phyloP scores from a whole-genome alignment of 495 filamentous ascomycete genomes.

The Penicillium odoratum region DNA sequence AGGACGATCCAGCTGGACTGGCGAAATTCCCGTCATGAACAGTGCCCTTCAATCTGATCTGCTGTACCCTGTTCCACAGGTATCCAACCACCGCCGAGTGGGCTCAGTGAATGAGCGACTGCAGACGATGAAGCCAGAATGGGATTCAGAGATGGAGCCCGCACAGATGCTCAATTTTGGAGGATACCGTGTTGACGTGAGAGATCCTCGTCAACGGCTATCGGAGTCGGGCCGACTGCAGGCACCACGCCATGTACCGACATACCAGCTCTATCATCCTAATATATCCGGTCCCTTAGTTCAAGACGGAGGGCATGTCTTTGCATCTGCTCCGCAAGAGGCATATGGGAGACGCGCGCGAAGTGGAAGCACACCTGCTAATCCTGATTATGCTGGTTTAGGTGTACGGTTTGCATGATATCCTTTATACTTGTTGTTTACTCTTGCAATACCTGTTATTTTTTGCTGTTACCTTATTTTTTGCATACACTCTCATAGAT shows the following conservation, averaged over 20 bases:
- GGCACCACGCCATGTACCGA: slow-evolving; percentile 19
- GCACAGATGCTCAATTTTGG: slow-evolving; percentile 28
- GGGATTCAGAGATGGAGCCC: slow-evolving; percentile 19
- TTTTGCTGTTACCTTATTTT: background rate
- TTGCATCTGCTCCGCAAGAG: slow-evolving; percentile 22
- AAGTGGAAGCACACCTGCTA: slow-evolving; percentile 59
- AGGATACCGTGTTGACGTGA: slow-evolving; percentile 34
- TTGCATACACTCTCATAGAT: background rate
- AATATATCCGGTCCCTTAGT: slow-evolving; percentile 38
- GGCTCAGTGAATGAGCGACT: slow-evolving; percentile 28
- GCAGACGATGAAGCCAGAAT: slow-evolving; percentile 16
- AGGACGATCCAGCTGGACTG: slow-evolving; percentile 26
- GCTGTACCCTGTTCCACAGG: slow-evolving; percentile 15
- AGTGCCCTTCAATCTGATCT: slow-evolving; percentile 29
- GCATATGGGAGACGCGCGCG: slow-evolving; percentile 26
- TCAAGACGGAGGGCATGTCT: slow-evolving; percentile 23
- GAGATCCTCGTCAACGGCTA: slow-evolving; percentile 29
- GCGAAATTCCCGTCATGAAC: slow-evolving; percentile 9
- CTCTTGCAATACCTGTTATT: background rate
- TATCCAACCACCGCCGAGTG: slow-evolving; percentile 8
- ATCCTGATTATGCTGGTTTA: slow-evolving; percentile 25
- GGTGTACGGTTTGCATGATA: slow-evolving; percentile 22
- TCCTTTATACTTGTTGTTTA: background rate
- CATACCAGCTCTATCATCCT: slow-evolving; percentile 32
- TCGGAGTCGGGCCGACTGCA: slow-evolving; percentile 21